Conservation (phyloP, 306 rosid species). For the Dalbergia cochinchinensis region DNA sequence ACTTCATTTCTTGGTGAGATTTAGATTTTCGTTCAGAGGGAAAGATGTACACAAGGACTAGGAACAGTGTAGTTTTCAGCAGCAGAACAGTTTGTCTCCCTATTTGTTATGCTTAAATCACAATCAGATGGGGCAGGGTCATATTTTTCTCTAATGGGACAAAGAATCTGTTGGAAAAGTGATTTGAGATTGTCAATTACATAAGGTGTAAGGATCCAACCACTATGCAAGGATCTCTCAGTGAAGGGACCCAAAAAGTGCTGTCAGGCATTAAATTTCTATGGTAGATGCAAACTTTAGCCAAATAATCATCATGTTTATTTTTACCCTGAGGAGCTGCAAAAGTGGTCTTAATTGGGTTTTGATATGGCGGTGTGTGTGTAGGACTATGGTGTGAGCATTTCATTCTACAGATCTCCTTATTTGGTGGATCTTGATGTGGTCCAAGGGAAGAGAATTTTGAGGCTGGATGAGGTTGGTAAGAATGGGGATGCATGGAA, state of each 20-base stretch:
- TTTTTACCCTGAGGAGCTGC: slow-evolving; percentile 31
- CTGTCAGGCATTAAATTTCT: slow-evolving; percentile 35
- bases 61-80: slow-evolving; percentile 2
- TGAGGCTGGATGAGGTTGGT: slow-evolving; percentile 66
- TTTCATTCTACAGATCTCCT: slow-evolving; percentile 75
- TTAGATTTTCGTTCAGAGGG: slow-evolving; percentile 11
- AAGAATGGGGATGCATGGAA: slow-evolving; percentile 66
- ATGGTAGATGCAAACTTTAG: slow-evolving; percentile 48
- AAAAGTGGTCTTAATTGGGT: slow-evolving; percentile 37
- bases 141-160: background rate
- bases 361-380: slow-evolving; percentile 36
- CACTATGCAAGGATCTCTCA: background rate
- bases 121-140: slow-evolving; percentile 5
- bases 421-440: slow-evolving; percentile 77
- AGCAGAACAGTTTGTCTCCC: background rate
- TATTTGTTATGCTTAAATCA: slow-evolving; percentile 3
- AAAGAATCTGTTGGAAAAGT: slow-evolving; percentile 30
- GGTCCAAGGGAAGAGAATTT: slow-evolving; percentile 71
- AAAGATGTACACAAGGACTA: background rate
- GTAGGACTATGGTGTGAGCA: slow-evolving; percentile 78
- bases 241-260: slow-evolving; percentile 44
- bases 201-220: slow-evolving; percentile 13
- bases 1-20: background rate
- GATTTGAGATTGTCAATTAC: slow-evolving; percentile 23
- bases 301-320: slow-evolving; percentile 36